Conservation (phyloP, 192 early-diverging fungal genomes). For the Dissophora globulifera region DNA sequence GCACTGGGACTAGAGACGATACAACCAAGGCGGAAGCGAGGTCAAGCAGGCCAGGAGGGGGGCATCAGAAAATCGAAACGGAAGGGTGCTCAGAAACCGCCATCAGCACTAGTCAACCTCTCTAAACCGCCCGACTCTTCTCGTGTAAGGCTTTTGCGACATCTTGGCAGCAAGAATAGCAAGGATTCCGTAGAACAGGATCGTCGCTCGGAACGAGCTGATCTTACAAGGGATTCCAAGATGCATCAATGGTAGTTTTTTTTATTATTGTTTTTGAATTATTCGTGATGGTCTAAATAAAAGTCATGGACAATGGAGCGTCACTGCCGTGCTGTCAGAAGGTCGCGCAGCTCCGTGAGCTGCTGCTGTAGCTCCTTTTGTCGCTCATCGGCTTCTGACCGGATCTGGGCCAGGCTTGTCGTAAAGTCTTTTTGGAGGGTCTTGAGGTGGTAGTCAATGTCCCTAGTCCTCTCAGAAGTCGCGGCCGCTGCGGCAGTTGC, state of each 20-base stretch:
- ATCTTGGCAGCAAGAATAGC: conserved; percentile 17
- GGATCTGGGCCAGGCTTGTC: too few species aligned
- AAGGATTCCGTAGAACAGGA: conserved; percentile 32
- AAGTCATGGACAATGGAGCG: too few species aligned
- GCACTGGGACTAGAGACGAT: conserved; percentile 50
- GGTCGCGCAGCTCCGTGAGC: too few species aligned
- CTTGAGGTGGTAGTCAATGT: too few species aligned
- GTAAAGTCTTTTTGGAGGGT: too few species aligned
- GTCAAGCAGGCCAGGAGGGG: conserved; percentile 17
- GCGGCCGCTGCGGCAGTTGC: too few species aligned
- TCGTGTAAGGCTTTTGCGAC: conserved; percentile 37
- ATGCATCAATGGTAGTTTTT: conserved; percentile 34
- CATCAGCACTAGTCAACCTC: conserved; percentile 56
- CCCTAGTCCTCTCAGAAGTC: too few species aligned
- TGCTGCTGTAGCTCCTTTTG: too few species aligned
- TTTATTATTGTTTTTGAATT: too few species aligned
- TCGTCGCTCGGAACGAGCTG: neutral
- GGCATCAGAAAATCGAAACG: neutral
- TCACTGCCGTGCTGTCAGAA: too few species aligned
- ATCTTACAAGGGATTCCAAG: conserved; percentile 3
- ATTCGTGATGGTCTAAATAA: too few species aligned
- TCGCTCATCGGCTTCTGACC: too few species aligned
- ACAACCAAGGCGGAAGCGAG: conserved; percentile 37
- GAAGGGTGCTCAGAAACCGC: conserved; percentile 15
- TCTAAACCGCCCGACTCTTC: conserved; percentile 52